Evolutionary conservation across 2,329 filamentous ascomycete genomes (phyloP).

Genomic region (Emergomyces pasteurianus): DNA sequence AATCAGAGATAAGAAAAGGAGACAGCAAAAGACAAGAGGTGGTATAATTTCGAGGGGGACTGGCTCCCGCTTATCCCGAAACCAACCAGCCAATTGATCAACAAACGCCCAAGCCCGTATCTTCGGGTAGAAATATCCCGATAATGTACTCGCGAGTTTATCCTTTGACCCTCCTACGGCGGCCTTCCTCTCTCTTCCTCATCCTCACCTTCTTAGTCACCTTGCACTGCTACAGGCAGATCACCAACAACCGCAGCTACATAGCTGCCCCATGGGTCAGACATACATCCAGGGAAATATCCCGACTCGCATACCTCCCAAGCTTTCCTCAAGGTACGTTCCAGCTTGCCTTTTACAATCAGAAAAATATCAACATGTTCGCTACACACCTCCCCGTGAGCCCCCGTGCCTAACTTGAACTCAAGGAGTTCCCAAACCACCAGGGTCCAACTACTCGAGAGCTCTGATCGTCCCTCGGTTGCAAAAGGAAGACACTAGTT

Average conservation of each 20-base stretch:
- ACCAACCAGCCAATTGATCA: background rate
- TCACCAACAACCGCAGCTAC: background rate
- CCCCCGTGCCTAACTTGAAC: constrained; percentile 2
- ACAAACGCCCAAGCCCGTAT: background rate
- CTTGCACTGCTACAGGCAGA: background rate
- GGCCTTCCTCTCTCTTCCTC: background rate
- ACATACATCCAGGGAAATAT: background rate
- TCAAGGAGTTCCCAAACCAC: constrained; percentile 30
- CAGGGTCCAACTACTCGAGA: constrained; percentile 40
- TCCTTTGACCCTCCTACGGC: background rate
- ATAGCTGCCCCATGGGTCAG: background rate
- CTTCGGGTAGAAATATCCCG: background rate
- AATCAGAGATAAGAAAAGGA: background rate
- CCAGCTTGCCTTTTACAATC: background rate
- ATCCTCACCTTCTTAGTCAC: background rate
- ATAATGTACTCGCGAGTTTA: background rate
- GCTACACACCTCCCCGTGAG: background rate
- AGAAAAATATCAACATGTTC: background rate
- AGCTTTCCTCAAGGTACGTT: background rate
- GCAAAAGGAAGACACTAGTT: constrained; percentile 40
- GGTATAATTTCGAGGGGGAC: background rate
- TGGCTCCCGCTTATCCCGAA: background rate
- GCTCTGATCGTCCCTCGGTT: constrained; percentile 43
- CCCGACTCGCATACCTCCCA: background rate
- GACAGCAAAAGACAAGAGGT: no score